Evolutionary conservation across 192 early-diverging fungal species (phyloP), one percentile per base, ranked within the genome.

Genomic region (Obelidium mucronatum): DNA sequence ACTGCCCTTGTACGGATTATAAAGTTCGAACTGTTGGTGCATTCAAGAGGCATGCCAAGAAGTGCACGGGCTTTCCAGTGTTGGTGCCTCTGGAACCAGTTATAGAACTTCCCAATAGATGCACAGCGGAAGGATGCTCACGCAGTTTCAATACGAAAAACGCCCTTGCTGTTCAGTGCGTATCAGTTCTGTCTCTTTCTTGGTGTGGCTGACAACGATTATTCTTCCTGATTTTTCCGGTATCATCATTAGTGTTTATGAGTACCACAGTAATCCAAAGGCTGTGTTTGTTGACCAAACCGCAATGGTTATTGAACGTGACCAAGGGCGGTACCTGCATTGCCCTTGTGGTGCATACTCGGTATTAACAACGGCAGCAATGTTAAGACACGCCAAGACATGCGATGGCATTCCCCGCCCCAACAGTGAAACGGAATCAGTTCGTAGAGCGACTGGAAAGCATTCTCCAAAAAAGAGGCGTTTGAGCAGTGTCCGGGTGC

Each of bases 281-380:
- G 35, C n/a, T 65, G 0, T 59, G 13, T 59, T 59, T 59, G 8
- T 51, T 51, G 8, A 24, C 5, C 62, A 64, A 31, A 64, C 30
- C 3, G 19, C 31, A 37, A 24, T n/a, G 19, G 63, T 65, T 13
- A 65, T 65, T 24, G 28, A 65, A 65, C 63, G 63, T 35, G 63
- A 24, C 1, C 17, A 24, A 8, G 63, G 39, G 15, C 28, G 63
- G 19, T 65, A 65, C 26, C 35, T 65, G 11, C n/a, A 34, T 36
- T 65, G 63, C 35, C 63, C 63, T 4, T 65, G 63, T 65, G 63
- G 63, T 24, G 37, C 15, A 3, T 65, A 65, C 63, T 19, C 33
- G 6, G 63, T 65, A 19, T 19, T 65, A 2, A 65, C 63, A 2
- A 65, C 63, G 22, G 63, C 63, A 34, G 63, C 63, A 19, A 65